Conservation (phyloP, 2,329 filamentous ascomycete genomes). For the Pyrenophora tritici-repentis region DNA sequence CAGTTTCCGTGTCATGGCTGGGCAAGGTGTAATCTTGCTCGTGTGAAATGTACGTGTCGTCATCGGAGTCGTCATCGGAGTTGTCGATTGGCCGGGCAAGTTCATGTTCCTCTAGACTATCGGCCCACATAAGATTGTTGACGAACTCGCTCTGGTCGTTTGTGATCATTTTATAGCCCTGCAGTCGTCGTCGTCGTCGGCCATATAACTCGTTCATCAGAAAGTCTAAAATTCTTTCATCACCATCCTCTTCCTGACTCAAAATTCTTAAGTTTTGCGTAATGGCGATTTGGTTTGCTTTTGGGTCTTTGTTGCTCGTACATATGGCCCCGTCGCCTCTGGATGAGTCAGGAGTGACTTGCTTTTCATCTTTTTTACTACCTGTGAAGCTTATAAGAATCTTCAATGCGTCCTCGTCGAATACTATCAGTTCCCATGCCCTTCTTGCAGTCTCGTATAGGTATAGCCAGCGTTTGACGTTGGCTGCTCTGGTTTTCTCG, state of each 20-base stretch:
- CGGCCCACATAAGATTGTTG: not conserved
- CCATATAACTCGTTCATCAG: slow-evolving; percentile 1
- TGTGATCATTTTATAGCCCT: not conserved
- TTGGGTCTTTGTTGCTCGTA: not conserved
- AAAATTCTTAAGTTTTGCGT: slow-evolving; percentile 2
- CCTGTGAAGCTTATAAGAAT: not conserved
- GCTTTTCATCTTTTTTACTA: not conserved
- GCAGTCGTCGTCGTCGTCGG: not conserved
- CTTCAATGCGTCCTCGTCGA: slow-evolving; percentile 7
- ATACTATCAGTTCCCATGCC: slow-evolving; percentile 23
- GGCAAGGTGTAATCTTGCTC: no score
- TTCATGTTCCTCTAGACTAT: not conserved
- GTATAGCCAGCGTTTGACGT: slow-evolving; percentile 21
- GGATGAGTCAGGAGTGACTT: not conserved
- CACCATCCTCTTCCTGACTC: not conserved
- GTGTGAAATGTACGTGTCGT: not conserved
- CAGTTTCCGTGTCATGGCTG: no score
- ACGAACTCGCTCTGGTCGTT: not conserved
- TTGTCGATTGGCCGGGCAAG: not conserved
- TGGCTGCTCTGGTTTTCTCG: not conserved
- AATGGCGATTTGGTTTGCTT: slow-evolving; percentile 7
- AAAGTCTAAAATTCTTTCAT: not conserved
- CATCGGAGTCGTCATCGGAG: not conserved
- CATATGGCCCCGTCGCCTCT: not conserved
- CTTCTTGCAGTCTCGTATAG: slow-evolving; percentile 24